Conservation (phyloP, 2,329 filamentous ascomycete species). For the Clarireedia paspali region DNA sequence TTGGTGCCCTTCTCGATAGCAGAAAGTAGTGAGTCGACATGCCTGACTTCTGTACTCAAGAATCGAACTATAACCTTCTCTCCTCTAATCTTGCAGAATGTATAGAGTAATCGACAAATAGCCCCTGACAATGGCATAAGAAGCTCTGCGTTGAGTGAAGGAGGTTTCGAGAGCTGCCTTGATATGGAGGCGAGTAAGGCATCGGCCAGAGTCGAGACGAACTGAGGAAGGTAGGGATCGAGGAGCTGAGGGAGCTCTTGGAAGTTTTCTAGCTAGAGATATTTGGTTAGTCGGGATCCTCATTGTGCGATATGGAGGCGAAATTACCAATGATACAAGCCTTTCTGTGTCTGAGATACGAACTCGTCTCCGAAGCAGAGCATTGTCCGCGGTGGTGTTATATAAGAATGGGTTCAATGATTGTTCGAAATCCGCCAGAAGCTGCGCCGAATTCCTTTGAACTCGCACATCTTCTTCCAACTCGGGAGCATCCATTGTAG, state of each 20-base stretch:
- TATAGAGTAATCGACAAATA: slow-evolving; percentile 74
- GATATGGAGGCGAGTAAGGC: slow-evolving; percentile 65
- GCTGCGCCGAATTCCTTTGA: slow-evolving; percentile 50
- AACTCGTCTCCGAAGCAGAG: slow-evolving; percentile 40
- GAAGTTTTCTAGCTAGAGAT: slow-evolving; percentile 64
- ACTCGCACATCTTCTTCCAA: slow-evolving; percentile 55
- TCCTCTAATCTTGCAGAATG: slow-evolving; percentile 88
- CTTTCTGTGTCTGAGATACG: slow-evolving; percentile 42
- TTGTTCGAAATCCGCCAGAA: slow-evolving; percentile 50
- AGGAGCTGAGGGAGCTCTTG: slow-evolving; percentile 93
- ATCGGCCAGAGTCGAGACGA: slow-evolving; percentile 67
- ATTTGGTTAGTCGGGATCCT: slow-evolving; percentile 7
- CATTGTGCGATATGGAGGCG: background rate
- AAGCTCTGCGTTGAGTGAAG: slow-evolving; percentile 22
- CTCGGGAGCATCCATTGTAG: slow-evolving; percentile 51
- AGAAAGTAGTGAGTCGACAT: slow-evolving; percentile 71
- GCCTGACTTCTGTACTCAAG: slow-evolving; percentile 79
- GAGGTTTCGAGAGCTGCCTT: slow-evolving; percentile 33
- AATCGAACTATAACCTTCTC: slow-evolving; percentile 90
- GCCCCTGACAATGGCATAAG: slow-evolving; percentile 41
- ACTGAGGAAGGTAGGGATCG: slow-evolving; percentile 69
- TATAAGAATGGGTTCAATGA: slow-evolving; percentile 45
- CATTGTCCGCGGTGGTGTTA: slow-evolving; percentile 38
- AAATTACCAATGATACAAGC: slow-evolving; percentile 38
- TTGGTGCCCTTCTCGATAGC: slow-evolving; percentile 54